Conservation (phyloP, 2,329 filamentous ascomycete genomes). For the Fusarium sororula region DNA sequence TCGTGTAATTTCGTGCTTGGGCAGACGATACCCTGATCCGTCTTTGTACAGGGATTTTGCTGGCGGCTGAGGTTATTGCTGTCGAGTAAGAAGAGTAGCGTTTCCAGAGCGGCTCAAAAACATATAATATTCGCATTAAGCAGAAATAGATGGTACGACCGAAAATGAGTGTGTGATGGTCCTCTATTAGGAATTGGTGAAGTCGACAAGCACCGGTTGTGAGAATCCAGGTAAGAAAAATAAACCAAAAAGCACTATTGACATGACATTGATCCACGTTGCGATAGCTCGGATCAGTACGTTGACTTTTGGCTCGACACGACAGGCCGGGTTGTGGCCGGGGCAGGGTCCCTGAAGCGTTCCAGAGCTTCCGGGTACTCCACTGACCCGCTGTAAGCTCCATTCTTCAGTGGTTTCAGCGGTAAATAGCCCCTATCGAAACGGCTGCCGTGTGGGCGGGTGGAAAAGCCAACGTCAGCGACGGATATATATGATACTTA, state of each 20-base stretch:
- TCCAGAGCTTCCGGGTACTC: constrained; percentile 1
- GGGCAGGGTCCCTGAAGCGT: constrained; percentile 3
- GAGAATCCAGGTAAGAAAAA: constrained; percentile 19
- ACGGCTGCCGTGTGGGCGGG: background rate
- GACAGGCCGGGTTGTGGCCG: background rate
- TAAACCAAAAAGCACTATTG: constrained; percentile 16
- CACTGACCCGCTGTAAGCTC: background rate
- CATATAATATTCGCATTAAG: constrained; percentile 7
- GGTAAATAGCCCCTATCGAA: constrained; percentile 11
- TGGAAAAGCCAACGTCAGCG: background rate
- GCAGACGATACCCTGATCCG: constrained; percentile 17
- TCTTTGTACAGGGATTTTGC: constrained; percentile 29
- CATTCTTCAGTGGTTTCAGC: constrained; percentile 6
- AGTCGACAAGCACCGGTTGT: background rate
- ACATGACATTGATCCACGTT: constrained; percentile 38
- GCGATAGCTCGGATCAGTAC: constrained; percentile 34
- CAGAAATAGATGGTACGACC: background rate
- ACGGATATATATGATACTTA: background rate
- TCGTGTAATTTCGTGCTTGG: constrained; percentile 8
- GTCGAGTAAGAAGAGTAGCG: constrained; percentile 26
- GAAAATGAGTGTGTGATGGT: constrained; percentile 27
- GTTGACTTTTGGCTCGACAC: constrained; percentile 25
- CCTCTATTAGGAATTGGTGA: constrained; percentile 22
- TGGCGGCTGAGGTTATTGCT: constrained; percentile 17
- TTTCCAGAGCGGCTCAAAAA: constrained; percentile 4